phyloP scores from a whole-genome alignment of 2,329 filamentous ascomycete species.

The Phaeosphaeriaceae sp. region DNA sequence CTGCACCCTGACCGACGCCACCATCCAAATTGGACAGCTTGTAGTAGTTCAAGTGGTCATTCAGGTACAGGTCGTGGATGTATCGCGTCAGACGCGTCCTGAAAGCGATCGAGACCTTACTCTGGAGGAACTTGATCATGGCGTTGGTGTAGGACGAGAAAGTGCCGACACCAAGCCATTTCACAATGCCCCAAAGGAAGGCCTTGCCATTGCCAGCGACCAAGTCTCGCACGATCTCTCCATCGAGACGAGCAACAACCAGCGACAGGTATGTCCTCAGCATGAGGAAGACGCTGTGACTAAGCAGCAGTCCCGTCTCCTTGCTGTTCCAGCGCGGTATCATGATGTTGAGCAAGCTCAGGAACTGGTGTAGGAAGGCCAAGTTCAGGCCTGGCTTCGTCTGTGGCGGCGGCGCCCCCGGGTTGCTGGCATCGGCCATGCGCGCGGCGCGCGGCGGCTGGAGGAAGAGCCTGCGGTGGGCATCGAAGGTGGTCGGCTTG shows the following conservation, averaged over 20 bases:
- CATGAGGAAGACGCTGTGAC: slow-evolving; percentile 89
- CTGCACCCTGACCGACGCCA: slow-evolving; percentile 87
- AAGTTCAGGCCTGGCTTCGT: slow-evolving; percentile 95
- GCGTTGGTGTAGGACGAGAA: slow-evolving; percentile 97
- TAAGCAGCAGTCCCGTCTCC: slow-evolving; percentile 87
- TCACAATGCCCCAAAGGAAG: slow-evolving; percentile 87
- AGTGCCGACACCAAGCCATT: slow-evolving; percentile 94
- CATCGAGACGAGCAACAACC: slow-evolving; percentile 89
- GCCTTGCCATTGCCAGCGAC: slow-evolving; percentile 92
- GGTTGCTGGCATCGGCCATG: slow-evolving; percentile 68
- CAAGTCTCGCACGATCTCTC: slow-evolving; percentile 93
- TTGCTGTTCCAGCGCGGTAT: slow-evolving; percentile 95
- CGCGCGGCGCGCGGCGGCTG: slow-evolving; percentile 87
- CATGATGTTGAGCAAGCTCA: slow-evolving; percentile 97
- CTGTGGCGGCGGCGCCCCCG: slow-evolving; percentile 81
- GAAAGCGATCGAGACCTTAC: slow-evolving; percentile 98
- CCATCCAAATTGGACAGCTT: slow-evolving; percentile 93
- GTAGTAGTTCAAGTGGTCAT: slow-evolving; percentile 95
- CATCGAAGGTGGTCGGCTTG: slow-evolving; percentile 93
- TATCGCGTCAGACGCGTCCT: slow-evolving; percentile 92
- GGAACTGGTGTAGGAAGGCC: slow-evolving; percentile 94
- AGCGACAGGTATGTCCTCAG: slow-evolving; percentile 92
- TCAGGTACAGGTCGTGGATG: slow-evolving; percentile 96
- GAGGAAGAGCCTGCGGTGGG: slow-evolving; percentile 89
- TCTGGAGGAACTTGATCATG: slow-evolving; percentile 98